Evolutionary conservation across 2,329 filamentous ascomycete species (phyloP), one percentile per base, ranked within the genome.

Genomic region (Sphaerulina populicola): DNA sequence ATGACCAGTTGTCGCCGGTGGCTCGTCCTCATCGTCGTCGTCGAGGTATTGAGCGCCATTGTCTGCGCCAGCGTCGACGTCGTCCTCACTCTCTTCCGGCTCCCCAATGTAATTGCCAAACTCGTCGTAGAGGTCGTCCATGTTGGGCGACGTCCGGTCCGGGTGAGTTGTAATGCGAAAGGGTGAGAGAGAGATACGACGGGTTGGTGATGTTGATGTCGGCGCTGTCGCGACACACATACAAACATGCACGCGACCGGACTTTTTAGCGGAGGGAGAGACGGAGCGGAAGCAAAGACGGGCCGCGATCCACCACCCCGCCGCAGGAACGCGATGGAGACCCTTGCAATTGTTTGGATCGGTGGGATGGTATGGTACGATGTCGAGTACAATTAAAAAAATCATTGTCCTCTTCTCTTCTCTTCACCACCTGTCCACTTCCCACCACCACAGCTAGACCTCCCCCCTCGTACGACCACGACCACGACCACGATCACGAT

Each of bases 41-140:
- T 83, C 79, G 56, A 81, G 84, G 69, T 95, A 95, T 64, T 84
- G 82, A 65, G 91, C 89, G 63, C 86, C 84, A 66, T 80, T 80
- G 53, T 82, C 81, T 69, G 86, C 83, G 61, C 82, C 80, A 65
- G 81, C 80, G 67, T 88, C 82, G 62, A 88, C 91, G 65, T 90
- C 91, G 66, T 86, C 85, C 66, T 95, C 90, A 51, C 88, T 93
- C 69, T 85, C 85, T 68, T 83, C 85, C 64, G 88, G 88, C 71
- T 96, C 93, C 66, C 93, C 93, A 68, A 97, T 95, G 72, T 93
- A 97, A 75, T 97, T 97, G 66, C 91, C 91, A 74, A 97, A 97
- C 88, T 97, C 91, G 74, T 97, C 91, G 70, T 97, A 96, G 63
- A 96, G 82, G 72, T 96, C 90, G 76, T 96, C 90, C 89, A 95